Percentiles rank a stretch among this genome's conserved stretches.
These are phyloP conservation scores for Alternaria infectoria DNA, from an alignment of 2,329 filamentous ascomycete species.

Conservation along the genomic window DNA sequence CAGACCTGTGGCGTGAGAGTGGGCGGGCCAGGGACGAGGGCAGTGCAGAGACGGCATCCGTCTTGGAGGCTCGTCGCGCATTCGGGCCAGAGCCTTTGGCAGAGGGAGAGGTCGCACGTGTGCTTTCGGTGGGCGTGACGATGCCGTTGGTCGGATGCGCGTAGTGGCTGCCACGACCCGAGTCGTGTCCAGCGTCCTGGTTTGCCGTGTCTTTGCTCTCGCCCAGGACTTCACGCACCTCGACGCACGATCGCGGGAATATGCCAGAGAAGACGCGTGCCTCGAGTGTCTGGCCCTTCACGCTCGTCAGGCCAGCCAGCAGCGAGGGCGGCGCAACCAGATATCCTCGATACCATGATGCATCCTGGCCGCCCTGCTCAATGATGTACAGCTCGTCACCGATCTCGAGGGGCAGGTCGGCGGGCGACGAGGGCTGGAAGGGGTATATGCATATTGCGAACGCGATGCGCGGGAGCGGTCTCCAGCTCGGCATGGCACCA, in stretches of 20 bases:
- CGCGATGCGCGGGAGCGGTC: constrained; percentile 93
- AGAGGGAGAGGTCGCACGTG: constrained; percentile 35
- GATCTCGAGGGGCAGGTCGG: constrained; percentile 94
- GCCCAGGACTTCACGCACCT: constrained; percentile 89
- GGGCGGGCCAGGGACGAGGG: constrained; percentile 33
- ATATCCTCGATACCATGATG: constrained; percentile 94
- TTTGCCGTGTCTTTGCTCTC: constrained; percentile 49
- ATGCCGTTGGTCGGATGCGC: constrained; percentile 45
- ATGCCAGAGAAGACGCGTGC: constrained; percentile 98
- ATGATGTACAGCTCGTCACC: constrained; percentile 99
- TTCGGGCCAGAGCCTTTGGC: constrained; percentile 21
- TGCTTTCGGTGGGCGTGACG: constrained; percentile 48
- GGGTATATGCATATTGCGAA: constrained; percentile 97
- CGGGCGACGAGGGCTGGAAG: constrained; percentile 83
- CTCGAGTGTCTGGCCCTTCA: constrained; percentile 91
- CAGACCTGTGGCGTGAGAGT: constrained; percentile 37
- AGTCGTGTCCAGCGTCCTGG: constrained; percentile 23
- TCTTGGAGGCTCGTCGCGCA: constrained; percentile 28
- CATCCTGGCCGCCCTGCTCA: constrained; percentile 84
- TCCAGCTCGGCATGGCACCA: constrained; percentile 69
- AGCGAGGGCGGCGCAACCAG: constrained; percentile 92
- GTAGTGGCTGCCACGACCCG: constrained; percentile 22
- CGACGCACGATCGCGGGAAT: constrained; percentile 92
- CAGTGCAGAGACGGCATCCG: constrained; percentile 33
- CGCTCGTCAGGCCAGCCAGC: constrained; percentile 86